Base-by-base conservation (phyloP, 768 basidiomycete species). In the Pisolithus marmoratus region DNA sequence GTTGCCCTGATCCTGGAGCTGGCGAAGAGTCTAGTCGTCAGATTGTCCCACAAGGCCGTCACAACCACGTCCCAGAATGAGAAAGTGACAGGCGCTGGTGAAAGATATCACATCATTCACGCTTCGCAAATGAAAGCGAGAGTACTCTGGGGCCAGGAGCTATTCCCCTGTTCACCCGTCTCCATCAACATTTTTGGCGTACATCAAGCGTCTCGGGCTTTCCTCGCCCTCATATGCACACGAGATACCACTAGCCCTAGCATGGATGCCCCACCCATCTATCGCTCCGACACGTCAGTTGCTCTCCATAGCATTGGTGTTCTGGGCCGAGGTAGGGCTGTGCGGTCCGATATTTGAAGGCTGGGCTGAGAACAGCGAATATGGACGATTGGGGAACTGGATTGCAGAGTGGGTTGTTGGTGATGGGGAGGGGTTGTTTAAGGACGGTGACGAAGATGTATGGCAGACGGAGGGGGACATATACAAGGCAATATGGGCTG, bases 301-400 rank as follows among this genome's bases (percentile, higher is more conserved):
- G 15, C 65, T 93, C 12, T 77, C 82, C 2, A 61, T 82, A 0
- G 80, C 82, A 20, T 61, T 93, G 46, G 80, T 82, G 43, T 79
- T 86, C 53, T 90, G 88, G 81, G 76, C 75, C 6, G 88, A 92
- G 61, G 80, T 86, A 27, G 79, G 80, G 55, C 66, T 81, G 49
- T 76, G 80, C 41, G 77, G 81, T 12, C 82, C 84, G 43, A 58
- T 84, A 55, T 65, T 87, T 17, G 82, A 84, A 60, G 60, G 62
- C 12, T 67, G 69, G 50, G 73, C 70, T 63, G 67, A 58, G 47
- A 62, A 64, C 45, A 67, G 68, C 36, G 70, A 80, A 57, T 82
- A 80, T 66, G 54, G 55, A 43, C 67, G 60, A 58, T 58, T 84
- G 20, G 66, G 76, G 38, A 51, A 52, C 40, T 87, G 85, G 84